Base-by-base conservation (phyloP, 306 rosid species). In the Rosa persica region DNA sequence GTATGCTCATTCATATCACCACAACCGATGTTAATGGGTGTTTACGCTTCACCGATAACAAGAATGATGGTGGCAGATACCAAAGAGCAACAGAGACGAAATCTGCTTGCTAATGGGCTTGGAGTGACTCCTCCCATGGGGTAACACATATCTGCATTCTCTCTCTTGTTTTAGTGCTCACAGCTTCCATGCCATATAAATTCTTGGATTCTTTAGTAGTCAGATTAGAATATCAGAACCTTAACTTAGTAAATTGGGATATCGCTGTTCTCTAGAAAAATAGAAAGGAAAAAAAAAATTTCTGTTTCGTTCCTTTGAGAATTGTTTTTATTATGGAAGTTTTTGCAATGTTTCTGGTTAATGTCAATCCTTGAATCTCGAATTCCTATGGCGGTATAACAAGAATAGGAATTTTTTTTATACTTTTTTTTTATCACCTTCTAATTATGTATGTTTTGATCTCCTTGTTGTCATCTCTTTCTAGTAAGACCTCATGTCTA, bases 71-170 rank as follows among this genome's bases (percentile, higher is more conserved):
- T 55, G 69, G 25, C 61, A 15, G 49, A 77, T 49, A 77, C 19
- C 80, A 81, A 74, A 49, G 70, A 55, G 17, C 69, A 57, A 22
- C 57, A 78, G 66, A 81, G 97, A 72, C 84, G 96, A 72, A 90
- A 85, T 82, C 85, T 95, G 30, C 92, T 95, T 69, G 89, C 96
- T 23, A 92, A 95, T 86, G 96, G 97, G 48, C 93, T 95, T 73
- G 96, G 76, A 27, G 47, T 1, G 71, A 91, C 98, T 86, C 98
- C 98, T 89, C 98, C 98, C 66, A 89, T 92, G 98, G 98, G 98
- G 98, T 94, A 68, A 73, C 44, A 19, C 5, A 30, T 64, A 48
- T 51, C 57, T 69, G 60, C 70, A 23, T 48, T 47, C 68, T 39
- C 27, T 81, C 40, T n/a, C 16, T 52, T 22, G 23, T 58, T 38